Evolutionary conservation across 768 basidiomycete genomes (phyloP).

Genomic region (Chalciporus chontae): DNA sequence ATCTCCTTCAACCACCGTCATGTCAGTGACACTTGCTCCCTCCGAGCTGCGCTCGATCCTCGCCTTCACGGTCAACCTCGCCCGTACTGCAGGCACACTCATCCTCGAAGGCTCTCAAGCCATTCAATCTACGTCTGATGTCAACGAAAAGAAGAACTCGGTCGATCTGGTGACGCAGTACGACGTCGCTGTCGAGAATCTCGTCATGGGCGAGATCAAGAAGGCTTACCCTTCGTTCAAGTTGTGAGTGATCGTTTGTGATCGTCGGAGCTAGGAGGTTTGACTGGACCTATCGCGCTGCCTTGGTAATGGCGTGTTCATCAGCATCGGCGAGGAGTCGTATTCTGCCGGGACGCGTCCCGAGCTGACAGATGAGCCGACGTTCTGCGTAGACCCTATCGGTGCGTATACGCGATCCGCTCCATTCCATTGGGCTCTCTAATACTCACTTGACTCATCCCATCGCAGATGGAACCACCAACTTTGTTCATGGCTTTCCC

Average conservation of each 20-base stretch:
- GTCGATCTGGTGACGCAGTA: conserved; percentile 96
- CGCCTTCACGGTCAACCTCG: conserved; percentile 65
- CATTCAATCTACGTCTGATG: conserved; percentile 56
- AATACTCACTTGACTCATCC: neutral
- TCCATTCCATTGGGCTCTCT: no score
- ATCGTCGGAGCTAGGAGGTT: neutral
- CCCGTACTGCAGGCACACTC: conserved; percentile 68
- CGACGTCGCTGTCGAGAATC: conserved; percentile 85
- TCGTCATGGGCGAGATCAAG: conserved; percentile 68
- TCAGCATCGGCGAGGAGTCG: conserved; percentile 91
- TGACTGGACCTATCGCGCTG: neutral
- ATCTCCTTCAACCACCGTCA: conserved; percentile 12
- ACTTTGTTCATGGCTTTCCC: conserved; percentile 84
- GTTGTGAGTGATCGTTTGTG: conserved; percentile 60
- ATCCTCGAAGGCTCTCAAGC: conserved; percentile 76
- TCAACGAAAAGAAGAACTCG: conserved; percentile 88
- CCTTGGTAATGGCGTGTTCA: neutral
- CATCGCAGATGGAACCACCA: conserved; percentile 76
- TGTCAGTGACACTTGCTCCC: conserved; percentile 33
- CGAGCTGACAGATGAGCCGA: conserved; percentile 81
- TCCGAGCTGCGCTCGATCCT: conserved; percentile 59
- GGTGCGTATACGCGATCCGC: conserved; percentile 41
- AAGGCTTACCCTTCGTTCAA: conserved; percentile 68
- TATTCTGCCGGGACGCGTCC: conserved; percentile 71
- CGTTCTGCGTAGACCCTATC: conserved; percentile 96